Conservation (phyloP, 2,329 filamentous ascomycete species). For the Monosporascus sp. region DNA sequence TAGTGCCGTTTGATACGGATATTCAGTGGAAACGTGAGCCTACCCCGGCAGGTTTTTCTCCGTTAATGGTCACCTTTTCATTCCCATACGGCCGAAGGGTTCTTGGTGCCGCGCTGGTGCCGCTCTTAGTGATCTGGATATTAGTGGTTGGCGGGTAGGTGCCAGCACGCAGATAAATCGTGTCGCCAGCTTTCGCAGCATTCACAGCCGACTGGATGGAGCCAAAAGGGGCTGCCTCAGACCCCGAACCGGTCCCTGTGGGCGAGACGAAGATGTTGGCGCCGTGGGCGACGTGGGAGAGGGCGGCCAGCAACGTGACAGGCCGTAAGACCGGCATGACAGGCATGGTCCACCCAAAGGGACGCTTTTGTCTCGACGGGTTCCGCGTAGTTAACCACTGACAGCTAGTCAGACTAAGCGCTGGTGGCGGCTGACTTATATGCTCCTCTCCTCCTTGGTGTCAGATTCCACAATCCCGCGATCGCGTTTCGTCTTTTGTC, state of each 20-base stretch:
- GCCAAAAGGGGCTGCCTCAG: constrained; percentile 33
- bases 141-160: constrained; percentile 41
- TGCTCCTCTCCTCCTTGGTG: too few species aligned
- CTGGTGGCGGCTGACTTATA: too few species aligned
- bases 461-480: too few species aligned
- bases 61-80: constrained; percentile 42
- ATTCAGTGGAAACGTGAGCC: background rate
- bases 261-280: constrained; percentile 41
- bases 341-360: background rate
- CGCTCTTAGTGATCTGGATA: constrained; percentile 41
- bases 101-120: constrained; percentile 34
- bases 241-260: constrained; percentile 34
- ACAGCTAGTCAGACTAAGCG: too few species aligned
- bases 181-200: constrained; percentile 40
- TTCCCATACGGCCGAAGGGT: constrained; percentile 36
- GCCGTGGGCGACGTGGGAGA: constrained; percentile 9
- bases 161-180: constrained; percentile 37
- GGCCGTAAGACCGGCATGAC: background rate
- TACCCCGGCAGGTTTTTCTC: constrained; percentile 31
- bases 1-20: background rate
- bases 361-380: too few species aligned
- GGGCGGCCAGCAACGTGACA: background rate
- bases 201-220: constrained; percentile 43
- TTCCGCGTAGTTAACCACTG: too few species aligned
- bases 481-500: too few species aligned